Evolutionary conservation across 129 eudicot genomes (phyloP).

Genomic region (Flaveria trinervia): DNA sequence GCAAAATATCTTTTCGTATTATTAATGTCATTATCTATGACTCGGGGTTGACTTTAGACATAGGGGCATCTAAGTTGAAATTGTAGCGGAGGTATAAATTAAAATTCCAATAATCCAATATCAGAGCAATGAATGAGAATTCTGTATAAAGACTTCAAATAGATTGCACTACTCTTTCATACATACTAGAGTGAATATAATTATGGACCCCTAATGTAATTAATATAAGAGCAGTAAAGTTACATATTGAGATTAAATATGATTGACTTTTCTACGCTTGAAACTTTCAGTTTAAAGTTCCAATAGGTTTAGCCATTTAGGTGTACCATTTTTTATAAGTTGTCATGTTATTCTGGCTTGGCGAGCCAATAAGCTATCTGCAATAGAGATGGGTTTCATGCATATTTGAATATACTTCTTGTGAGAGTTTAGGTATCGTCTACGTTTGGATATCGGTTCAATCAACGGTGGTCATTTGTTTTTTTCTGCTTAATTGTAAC

Average conservation of each 20-base stretch:
- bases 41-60: background rate
- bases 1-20: background rate
- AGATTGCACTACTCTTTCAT: background rate
- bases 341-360: conserved; percentile 10
- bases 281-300: background rate
- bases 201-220: conserved; percentile 2
- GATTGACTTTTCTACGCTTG: conserved; percentile 5
- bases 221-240: background rate
- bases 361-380: background rate
- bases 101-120: background rate
- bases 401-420: conserved; percentile 12
- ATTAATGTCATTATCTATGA: background rate
- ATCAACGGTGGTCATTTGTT: conserved; percentile 19
- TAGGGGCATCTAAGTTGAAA: conserved; percentile 1
- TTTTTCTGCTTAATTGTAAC: conserved; percentile 12
- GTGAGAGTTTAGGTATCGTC: conserved; percentile 15
- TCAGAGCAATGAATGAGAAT: background rate
- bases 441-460: conserved; percentile 7
- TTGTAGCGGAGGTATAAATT: conserved; percentile 5
- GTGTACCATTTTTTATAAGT: background rate
- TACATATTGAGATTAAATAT: conserved; percentile 1
- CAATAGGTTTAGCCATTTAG: background rate
- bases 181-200: background rate
- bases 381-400: conserved; percentile 13
- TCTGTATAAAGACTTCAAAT: background rate